phyloP scores from a whole-genome alignment of 768 basidiomycete species.

The Polyporus arcularius region DNA sequence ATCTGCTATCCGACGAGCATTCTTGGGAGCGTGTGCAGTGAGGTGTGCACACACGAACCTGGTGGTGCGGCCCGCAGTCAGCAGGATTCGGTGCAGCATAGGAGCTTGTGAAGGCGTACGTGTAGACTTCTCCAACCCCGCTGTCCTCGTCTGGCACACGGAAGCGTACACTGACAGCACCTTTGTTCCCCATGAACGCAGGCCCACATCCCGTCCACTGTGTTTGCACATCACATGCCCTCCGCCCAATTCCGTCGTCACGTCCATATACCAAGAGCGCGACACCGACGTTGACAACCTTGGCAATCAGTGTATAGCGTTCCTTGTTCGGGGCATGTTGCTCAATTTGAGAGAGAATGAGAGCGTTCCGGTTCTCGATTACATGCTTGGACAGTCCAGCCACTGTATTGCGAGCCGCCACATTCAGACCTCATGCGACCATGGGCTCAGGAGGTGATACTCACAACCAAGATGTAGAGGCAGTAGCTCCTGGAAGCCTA shows the following conservation, averaged over 20 bases:
- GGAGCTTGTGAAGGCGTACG: conserved; percentile 55
- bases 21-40: conserved; percentile 73
- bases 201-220: conserved; percentile 76
- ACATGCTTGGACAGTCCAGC: conserved; percentile 74
- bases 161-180: conserved; percentile 87
- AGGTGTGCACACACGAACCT: conserved; percentile 95
- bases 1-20: conserved; percentile 69
- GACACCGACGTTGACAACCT: conserved; percentile 83
- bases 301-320: conserved; percentile 75
- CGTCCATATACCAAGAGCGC: conserved; percentile 86
- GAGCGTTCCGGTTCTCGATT: conserved; percentile 64
- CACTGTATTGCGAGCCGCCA: conserved; percentile 44
- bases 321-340: conserved; percentile 70
- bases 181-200: conserved; percentile 90
- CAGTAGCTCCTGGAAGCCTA: conserved; percentile 92
- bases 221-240: conserved; percentile 66
- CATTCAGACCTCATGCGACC: neutral
- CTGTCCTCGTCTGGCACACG: conserved; percentile 60
- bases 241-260: conserved; percentile 64
- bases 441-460: conserved; percentile 32
- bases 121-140: conserved; percentile 72
- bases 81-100: neutral
- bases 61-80: conserved; percentile 1
- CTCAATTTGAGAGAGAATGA: conserved; percentile 77
- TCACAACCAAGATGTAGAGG: conserved; percentile 85